A percentile compares a stretch with the other conserved stretches of the same genome.
These are phyloP conservation scores for Sonneratia caseolaris DNA, from an alignment of 345 rosid species.

Conservation along the genomic window DNA sequence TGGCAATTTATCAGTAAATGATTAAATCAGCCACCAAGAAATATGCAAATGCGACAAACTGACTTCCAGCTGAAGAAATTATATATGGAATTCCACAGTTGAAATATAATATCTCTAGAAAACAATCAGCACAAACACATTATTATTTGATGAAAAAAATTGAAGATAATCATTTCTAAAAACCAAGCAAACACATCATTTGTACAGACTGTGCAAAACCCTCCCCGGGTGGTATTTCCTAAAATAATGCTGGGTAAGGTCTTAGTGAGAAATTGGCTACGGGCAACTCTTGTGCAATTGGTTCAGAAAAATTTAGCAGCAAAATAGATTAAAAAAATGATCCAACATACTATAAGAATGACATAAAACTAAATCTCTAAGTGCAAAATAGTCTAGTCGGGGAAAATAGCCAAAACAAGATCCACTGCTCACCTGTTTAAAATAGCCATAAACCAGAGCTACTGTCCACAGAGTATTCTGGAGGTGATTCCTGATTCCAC, in stretches of 20 bases:
- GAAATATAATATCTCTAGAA: background rate
- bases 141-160: background rate
- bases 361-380: no score
- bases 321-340: background rate
- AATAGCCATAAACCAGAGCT: conserved; percentile 92
- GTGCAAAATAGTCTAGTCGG: no score
- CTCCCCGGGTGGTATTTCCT: background rate
- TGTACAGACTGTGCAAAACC: background rate
- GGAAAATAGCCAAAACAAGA: conserved; percentile 6
- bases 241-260: background rate
- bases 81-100: background rate
- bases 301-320: background rate
- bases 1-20: background rate
- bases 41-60: background rate
- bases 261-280: background rate
- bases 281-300: background rate
- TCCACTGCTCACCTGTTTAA: conserved; percentile 67
- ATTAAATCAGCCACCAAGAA: background rate
- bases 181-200: background rate
- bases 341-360: no score
- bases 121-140: background rate
- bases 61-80: background rate
- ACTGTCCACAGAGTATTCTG: conserved; percentile 92
- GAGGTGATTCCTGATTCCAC: conserved; percentile 80
- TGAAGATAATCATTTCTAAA: background rate